Evolutionary conservation across 331 rosid genomes (phyloP).

Genomic region (Pyrus hybrid): DNA sequence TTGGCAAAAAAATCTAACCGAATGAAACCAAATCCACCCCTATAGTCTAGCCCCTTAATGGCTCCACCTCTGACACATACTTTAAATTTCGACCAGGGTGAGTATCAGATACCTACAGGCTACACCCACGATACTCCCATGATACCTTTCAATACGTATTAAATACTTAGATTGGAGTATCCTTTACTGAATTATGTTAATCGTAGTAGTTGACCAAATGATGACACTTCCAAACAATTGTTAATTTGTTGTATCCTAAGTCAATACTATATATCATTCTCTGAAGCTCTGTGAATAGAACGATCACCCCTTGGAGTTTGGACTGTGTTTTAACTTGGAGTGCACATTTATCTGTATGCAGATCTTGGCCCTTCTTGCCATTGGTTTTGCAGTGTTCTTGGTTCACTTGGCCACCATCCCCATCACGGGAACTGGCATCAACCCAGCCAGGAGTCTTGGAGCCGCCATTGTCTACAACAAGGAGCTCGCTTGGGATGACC

Average conservation of each 20-base stretch:
- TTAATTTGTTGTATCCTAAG: neutral
- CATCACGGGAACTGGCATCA: slow-evolving; percentile 85
- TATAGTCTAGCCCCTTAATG: no score
- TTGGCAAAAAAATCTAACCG: no score
- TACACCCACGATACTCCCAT: no score
- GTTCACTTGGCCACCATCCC: slow-evolving; percentile 98
- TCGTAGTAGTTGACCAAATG: neutral
- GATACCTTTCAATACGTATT: neutral
- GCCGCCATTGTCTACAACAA: slow-evolving; percentile 82
- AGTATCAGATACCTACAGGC: no score
- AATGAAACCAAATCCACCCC: no score
- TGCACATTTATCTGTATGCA: slow-evolving; percentile 1
- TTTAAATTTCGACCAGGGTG: no score
- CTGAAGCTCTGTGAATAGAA: neutral
- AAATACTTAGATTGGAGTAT: no score
- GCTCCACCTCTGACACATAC: no score
- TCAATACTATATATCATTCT: neutral
- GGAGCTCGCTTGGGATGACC: slow-evolving; percentile 73
- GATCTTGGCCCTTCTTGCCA: slow-evolving; percentile 94
- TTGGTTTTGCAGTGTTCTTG: slow-evolving; percentile 91
- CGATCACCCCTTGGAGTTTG: neutral
- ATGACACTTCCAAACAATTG: neutral
- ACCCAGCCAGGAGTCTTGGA: slow-evolving; percentile 95
- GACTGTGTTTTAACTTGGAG: neutral
- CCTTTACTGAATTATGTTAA: no score